phyloP scores from a whole-genome alignment of 2,329 filamentous ascomycete species.

The Apiospora koreana region DNA sequence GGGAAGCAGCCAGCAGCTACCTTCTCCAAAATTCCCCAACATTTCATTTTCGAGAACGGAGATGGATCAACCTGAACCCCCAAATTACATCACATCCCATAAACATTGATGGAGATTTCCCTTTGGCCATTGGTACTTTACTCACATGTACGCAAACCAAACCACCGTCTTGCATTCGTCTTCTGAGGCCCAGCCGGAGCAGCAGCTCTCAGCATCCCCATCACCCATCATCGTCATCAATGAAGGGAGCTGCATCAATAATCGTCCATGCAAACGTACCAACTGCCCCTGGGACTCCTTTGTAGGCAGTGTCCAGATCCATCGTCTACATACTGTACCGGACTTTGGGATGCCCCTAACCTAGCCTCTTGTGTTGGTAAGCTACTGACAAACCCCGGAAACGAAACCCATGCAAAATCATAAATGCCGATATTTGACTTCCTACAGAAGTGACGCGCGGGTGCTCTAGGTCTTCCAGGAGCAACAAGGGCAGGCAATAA shows the following conservation, averaged over 20 bases:
- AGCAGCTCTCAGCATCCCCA: too few relatives aligned
- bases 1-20: neutral
- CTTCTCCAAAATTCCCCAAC: slow-evolving; percentile 10
- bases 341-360: neutral
- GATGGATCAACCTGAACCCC: neutral
- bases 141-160: neutral
- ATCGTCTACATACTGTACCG: neutral
- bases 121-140: neutral
- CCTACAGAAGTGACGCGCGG: neutral
- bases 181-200: neutral
- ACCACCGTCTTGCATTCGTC: neutral
- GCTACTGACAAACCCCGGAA: neutral
- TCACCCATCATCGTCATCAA: neutral
- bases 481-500: neutral
- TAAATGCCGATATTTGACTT: neutral
- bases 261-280: neutral
- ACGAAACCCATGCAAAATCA: neutral
- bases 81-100: slow-evolving; percentile 3
- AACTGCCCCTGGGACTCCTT: too few relatives aligned
- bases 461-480: neutral
- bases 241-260: neutral
- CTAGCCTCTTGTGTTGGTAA: neutral
- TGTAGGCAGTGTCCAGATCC: too few relatives aligned
- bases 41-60: neutral
- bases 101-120: neutral